These are phyloP conservation scores for Rosa hybrid DNA, from an alignment of 331 rosid genomes.

Conservation along the genomic window DNA sequence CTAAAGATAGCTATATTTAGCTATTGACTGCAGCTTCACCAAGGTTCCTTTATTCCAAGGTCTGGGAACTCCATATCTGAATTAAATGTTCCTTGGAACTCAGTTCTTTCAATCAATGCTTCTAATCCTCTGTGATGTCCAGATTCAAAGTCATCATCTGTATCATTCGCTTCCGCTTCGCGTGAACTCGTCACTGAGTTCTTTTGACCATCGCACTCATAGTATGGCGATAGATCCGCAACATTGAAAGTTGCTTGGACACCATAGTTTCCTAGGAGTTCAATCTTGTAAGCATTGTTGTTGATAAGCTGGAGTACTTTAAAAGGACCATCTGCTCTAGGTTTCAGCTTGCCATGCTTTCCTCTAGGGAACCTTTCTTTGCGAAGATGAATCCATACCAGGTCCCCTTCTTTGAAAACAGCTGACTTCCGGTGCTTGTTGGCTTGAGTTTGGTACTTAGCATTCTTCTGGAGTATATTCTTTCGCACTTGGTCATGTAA, in stretches of 20 bases:
- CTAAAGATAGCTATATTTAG: no score
- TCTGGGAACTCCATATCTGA: no score
- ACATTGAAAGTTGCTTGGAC: not conserved
- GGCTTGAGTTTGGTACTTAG: not conserved
- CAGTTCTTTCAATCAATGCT: no score
- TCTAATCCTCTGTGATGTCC: no score
- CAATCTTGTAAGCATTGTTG: slow-evolving; percentile 6
- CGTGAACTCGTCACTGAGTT: slow-evolving; percentile 1
- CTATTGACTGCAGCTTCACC: no score
- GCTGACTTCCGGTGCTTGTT: not conserved
- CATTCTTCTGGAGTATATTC: not conserved
- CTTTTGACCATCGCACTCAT: not conserved
- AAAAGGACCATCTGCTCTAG: not conserved
- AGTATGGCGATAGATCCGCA: not conserved
- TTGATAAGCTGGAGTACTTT: not conserved
- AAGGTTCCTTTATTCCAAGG: no score
- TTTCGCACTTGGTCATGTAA: not conserved
- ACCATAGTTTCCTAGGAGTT: not conserved
- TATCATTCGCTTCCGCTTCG: not conserved
- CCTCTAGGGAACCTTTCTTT: not conserved
- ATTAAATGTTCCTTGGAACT: no score
- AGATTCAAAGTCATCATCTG: no score
- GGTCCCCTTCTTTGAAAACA: slow-evolving; percentile 12
- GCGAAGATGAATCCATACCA: slow-evolving; percentile 14
- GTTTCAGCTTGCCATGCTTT: not conserved